Evolutionary conservation across 1,139 yeast species (phyloP), one percentile per base, ranked within the genome.

Genomic region (Candida albicans): DNA sequence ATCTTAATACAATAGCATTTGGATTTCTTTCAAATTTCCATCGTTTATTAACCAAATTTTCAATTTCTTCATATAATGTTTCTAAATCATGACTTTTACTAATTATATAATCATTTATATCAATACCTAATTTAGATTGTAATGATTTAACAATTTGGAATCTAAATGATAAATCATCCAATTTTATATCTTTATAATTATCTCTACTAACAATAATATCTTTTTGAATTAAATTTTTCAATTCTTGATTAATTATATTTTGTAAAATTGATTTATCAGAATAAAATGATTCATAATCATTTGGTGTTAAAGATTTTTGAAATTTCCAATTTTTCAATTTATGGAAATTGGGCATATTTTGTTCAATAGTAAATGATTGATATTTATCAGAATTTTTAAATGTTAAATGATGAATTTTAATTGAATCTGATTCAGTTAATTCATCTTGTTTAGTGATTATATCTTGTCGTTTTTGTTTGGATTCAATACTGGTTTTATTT

Each of bases 1-100:
- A 56, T 50, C 72, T 67, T 54, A 73, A 67, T 12, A 64, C 74
- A 44, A 73, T 79, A 35, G 89, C 93, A 51, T 86, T 79, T 24
- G 96, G 95, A 59, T 81, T 80, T 57, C 84, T 75, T 62, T 86
- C 95, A 53, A 77, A 76, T 28, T 61, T 63, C 65, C 72, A 79
- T 52, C 77, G 65, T 30, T 79, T 77, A 29, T 76, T 67, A 8
- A 85, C 70, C 37, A 74, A 64, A 8, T 61, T 52, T 27, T 62
- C 54, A 44, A 82, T 71, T 50, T 77, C 80, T 0, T 61, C 51
- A 47, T 68, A 67, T 41, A 87, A 70, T 24, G 66, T 70, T 2
- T 58, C 56, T 18, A 82, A 76, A 11, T 74, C 68, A 48, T 69
- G 73, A 9, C 84, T 57, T 46, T 69, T 67, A 2, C 88, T 69